phyloP scores from a whole-genome alignment of 2,329 filamentous ascomycete genomes.

The Bipolaris victoriae region DNA sequence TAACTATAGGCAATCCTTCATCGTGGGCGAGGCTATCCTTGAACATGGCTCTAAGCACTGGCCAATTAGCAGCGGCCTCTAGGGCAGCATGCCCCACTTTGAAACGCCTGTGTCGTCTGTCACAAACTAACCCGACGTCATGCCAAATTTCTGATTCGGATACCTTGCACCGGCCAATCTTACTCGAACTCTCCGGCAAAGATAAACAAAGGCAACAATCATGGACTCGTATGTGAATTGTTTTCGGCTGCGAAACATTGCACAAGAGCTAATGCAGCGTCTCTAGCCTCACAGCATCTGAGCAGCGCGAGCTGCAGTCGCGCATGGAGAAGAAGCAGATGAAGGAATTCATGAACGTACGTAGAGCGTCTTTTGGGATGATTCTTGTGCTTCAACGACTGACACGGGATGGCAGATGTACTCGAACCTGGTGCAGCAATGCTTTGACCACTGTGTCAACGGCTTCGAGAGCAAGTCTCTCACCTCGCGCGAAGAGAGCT shows the following conservation, averaged over 20 bases:
- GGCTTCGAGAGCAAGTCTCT: constrained; percentile 98
- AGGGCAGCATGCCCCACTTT: background rate
- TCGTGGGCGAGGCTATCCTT: background rate
- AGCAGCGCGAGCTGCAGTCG: constrained; percentile 91
- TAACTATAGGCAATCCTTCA: no score
- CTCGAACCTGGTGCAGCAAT: constrained; percentile 79
- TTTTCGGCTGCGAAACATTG: background rate
- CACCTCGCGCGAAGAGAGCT: constrained; percentile 84
- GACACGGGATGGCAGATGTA: constrained; percentile 62
- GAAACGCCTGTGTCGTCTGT: background rate
- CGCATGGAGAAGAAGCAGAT: constrained; percentile 98
- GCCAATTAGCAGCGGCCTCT: background rate
- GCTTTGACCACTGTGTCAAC: constrained; percentile 96
- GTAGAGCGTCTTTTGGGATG: constrained; percentile 44
- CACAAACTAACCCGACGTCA: constrained; percentile 3
- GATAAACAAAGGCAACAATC: constrained; percentile 1
- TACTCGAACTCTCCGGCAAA: background rate
- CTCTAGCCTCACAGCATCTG: constrained; percentile 70
- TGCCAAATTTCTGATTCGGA: constrained; percentile 6
- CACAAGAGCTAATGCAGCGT: constrained; percentile 19
- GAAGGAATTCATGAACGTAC: constrained; percentile 97
- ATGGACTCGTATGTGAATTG: constrained; percentile 48
- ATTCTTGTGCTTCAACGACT: background rate
- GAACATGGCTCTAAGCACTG: background rate
- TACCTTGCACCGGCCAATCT: constrained; percentile 1